These are phyloP conservation scores for Serendipita sp. DNA, from an alignment of 1,284 basidiomycete genomes.

Conservation along the genomic window DNA sequence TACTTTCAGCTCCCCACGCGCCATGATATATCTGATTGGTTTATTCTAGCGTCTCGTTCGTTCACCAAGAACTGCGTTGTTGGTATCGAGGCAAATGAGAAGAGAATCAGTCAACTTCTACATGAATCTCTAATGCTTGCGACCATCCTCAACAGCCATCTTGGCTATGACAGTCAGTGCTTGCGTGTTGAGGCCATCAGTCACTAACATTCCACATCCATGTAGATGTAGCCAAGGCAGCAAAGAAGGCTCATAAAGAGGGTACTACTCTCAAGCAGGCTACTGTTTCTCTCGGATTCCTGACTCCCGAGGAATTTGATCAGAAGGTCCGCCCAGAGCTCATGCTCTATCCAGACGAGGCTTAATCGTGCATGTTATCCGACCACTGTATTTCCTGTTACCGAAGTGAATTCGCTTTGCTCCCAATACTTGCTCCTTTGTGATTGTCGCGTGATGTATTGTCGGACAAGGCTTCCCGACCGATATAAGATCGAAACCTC, in stretches of 20 bases:
- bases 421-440: background rate
- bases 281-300: conserved; percentile 72
- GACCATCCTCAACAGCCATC: conserved; percentile 82
- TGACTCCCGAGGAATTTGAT: conserved; percentile 90
- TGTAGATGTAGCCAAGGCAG: conserved; percentile 89
- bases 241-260: conserved; percentile 99
- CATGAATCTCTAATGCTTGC: conserved; percentile 96
- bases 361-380: background rate
- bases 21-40: conserved; percentile 1
- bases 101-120: conserved; percentile 75
- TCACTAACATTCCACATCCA: conserved; percentile 3
- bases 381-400: background rate
- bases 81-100: conserved; percentile 92
- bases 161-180: conserved; percentile 85
- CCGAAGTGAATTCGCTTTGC: background rate
- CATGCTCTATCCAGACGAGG: conserved; percentile 62
- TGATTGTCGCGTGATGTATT: background rate
- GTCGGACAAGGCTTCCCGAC: background rate
- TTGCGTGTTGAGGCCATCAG: conserved; percentile 6
- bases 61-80: conserved; percentile 97
- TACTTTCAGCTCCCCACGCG: conserved; percentile 18
- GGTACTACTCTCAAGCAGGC: conserved; percentile 93
- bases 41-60: conserved; percentile 54
- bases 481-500: background rate
- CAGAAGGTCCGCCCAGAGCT: conserved; percentile 88